Evolutionary conservation across 345 rosid species (phyloP).

Genomic region (Combretum micranthum): DNA sequence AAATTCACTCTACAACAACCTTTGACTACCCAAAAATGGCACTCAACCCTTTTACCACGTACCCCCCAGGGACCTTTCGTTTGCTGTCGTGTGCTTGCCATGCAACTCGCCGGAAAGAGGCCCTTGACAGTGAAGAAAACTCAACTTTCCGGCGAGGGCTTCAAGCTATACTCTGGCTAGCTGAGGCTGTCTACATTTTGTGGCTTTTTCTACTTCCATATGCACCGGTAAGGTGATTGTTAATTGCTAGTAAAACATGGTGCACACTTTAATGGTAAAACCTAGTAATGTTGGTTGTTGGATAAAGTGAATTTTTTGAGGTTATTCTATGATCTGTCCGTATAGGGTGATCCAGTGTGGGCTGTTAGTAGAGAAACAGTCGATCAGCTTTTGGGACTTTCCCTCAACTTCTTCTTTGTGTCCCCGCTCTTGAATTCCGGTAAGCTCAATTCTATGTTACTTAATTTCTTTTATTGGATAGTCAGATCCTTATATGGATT

Average conservation of each 20-base stretch:
- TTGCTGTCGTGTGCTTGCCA: slow-evolving; percentile 21
- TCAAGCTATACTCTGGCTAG: slow-evolving; percentile 49
- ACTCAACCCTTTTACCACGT: not conserved
- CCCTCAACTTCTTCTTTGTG: slow-evolving; percentile 87
- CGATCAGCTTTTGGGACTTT: slow-evolving; percentile 65
- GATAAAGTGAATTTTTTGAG: not conserved
- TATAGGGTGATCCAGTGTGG: slow-evolving; percentile 95
- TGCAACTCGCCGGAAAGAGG: slow-evolving; percentile 44
- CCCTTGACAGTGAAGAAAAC: slow-evolving; percentile 20
- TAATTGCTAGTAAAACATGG: not conserved
- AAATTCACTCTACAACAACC: too few relatives aligned
- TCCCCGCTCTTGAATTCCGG: slow-evolving; percentile 75
- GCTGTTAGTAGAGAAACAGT: slow-evolving; percentile 72
- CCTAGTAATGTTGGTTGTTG: not conserved
- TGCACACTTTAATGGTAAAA: not conserved
- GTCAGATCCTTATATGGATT: not conserved
- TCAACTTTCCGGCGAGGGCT: slow-evolving; percentile 22
- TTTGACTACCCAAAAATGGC: slow-evolving; percentile 14
- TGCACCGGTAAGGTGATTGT: slow-evolving; percentile 53
- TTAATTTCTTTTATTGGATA: not conserved
- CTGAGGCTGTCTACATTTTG: slow-evolving; percentile 73
- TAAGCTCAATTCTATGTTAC: slow-evolving; percentile 13
- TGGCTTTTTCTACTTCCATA: slow-evolving; percentile 94
- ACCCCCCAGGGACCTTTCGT: not conserved
- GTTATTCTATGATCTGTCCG: slow-evolving; percentile 3